Evolutionary conservation across 1,139 yeast species (phyloP), one percentile per base, ranked within the genome.

Genomic region (Hanseniaspora uvarum): DNA sequence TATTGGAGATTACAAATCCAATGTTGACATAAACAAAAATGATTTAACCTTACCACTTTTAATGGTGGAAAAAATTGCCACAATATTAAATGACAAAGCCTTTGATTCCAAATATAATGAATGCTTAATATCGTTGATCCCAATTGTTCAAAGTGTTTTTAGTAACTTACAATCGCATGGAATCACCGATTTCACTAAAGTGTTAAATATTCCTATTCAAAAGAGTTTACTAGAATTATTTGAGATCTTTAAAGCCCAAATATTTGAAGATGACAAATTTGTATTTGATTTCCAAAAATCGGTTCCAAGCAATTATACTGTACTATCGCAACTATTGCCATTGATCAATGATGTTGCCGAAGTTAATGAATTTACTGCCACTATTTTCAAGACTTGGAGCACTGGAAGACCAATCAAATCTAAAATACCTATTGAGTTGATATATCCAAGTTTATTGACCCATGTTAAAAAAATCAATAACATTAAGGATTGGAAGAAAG

Each of bases 401-500:
- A 80, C 24, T 82, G 82, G 56, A 24, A 48, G 53, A 3, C 76
- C 79, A 30, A 66, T 71, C 37, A 63, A 70, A 31, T 45, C 51
- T 18, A 64, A 74, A 0, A 69, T 79, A 10, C 85, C 86, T 1
- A 68, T 68, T 53, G 78, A 75, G 58, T 57, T 81, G 18, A 60
- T 75, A 5, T 62, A 64, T 2, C 65, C 74, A 10, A 60, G 69
- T 1, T 66, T 73, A 31, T 65, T 70, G 6, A 64, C 68, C 31
- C 60, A 65, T 37, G 65, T 70, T 39, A 70, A 64, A 49, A 61
- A 65, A 48, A 63, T 68, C 24, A 72, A 73, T 5, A 68, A 65
- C 31, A 68, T 72, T 54, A 75, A 77, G 58, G 80, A 77, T 40
- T 81, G 80, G 71, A 81, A 81, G 63, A 79, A 76, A 59, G 66